These are phyloP conservation scores for Moringa oleifera DNA, from an alignment of 345 rosid species.

Conservation along the genomic window DNA sequence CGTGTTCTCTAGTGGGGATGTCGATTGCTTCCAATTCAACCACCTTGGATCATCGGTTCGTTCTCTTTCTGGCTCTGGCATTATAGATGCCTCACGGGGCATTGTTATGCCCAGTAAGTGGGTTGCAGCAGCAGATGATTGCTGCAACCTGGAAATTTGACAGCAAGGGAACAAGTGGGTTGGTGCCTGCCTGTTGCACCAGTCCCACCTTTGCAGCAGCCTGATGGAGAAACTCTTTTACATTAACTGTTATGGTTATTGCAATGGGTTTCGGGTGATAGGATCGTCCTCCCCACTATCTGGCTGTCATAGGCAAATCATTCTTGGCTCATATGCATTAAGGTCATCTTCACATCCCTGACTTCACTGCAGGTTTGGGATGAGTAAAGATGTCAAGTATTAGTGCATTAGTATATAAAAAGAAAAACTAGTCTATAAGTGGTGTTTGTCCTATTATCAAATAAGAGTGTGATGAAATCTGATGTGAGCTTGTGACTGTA, in stretches of 20 bases:
- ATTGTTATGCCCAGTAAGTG: constrained; percentile 68
- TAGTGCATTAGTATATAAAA: background rate
- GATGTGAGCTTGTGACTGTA: no score
- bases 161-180: constrained; percentile 16
- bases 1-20: constrained; percentile 38
- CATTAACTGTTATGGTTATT: constrained; percentile 6
- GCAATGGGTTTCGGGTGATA: constrained; percentile 12
- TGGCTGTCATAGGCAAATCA: constrained; percentile 89
- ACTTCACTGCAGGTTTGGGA: background rate
- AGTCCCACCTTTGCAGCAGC: constrained; percentile 24
- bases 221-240: constrained; percentile 25
- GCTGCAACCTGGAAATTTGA: constrained; percentile 62
- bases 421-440: background rate
- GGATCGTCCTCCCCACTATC: constrained; percentile 27
- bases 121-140: constrained; percentile 53
- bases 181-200: constrained; percentile 22
- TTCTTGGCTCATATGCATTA: constrained; percentile 51
- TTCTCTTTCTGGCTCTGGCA: constrained; percentile 34
- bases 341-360: constrained; percentile 10
- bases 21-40: constrained; percentile 27
- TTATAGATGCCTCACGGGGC: constrained; percentile 38
- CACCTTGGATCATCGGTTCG: constrained; percentile 35
- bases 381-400: background rate
- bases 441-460: background rate
- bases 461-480: background rate